A percentile compares a stretch with the other conserved stretches of the same genome.
phyloP scores from a whole-genome alignment of 2,329 filamentous ascomycete species.

The Aureobasidium subglaciale region DNA sequence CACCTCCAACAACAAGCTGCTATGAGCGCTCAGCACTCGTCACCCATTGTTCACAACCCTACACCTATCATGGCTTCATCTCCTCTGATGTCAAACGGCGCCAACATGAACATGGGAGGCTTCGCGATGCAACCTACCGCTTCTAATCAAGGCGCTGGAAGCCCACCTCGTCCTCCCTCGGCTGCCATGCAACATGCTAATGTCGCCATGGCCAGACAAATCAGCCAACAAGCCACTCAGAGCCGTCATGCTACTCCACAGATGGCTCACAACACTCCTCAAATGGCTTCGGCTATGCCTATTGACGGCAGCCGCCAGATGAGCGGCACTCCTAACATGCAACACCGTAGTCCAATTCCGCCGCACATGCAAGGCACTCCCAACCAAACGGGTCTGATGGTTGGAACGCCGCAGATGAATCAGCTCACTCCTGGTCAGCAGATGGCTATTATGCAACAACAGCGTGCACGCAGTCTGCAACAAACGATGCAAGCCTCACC shows the following conservation, averaged over 20 bases:
- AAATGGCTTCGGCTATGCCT: slow-evolving; percentile 28
- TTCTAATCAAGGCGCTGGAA: slow-evolving; percentile 59
- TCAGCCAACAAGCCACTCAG: slow-evolving; percentile 31
- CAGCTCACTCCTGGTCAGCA: slow-evolving; percentile 16
- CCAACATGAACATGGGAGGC: slow-evolving; percentile 31
- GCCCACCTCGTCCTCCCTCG: slow-evolving; percentile 59
- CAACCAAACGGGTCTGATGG: slow-evolving; percentile 22
- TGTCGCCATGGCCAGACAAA: slow-evolving; percentile 30
- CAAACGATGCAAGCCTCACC: slow-evolving; percentile 26
- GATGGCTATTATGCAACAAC: slow-evolving; percentile 24
- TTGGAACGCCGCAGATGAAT: slow-evolving; percentile 22
- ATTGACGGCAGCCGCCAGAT: slow-evolving; percentile 26
- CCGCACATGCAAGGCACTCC: slow-evolving; percentile 24
- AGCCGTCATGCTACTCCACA: slow-evolving; percentile 32
- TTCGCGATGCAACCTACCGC: slow-evolving; percentile 51
- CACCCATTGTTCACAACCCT: slow-evolving; percentile 48
- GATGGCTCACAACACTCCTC: slow-evolving; percentile 32
- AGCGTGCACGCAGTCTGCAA: slow-evolving; percentile 24
- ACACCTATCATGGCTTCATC: slow-evolving; percentile 41
- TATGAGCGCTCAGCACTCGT: slow-evolving; percentile 48
- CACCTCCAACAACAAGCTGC: slow-evolving; percentile 40
- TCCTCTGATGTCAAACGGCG: slow-evolving; percentile 31
- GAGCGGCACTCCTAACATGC: slow-evolving; percentile 31
- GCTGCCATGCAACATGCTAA: slow-evolving; percentile 44
- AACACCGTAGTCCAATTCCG: slow-evolving; percentile 27